Evolutionary conservation across 2,329 filamentous ascomycete genomes (phyloP), one percentile per base, ranked within the genome.

Genomic region (Lecanosticta acicola): DNA sequence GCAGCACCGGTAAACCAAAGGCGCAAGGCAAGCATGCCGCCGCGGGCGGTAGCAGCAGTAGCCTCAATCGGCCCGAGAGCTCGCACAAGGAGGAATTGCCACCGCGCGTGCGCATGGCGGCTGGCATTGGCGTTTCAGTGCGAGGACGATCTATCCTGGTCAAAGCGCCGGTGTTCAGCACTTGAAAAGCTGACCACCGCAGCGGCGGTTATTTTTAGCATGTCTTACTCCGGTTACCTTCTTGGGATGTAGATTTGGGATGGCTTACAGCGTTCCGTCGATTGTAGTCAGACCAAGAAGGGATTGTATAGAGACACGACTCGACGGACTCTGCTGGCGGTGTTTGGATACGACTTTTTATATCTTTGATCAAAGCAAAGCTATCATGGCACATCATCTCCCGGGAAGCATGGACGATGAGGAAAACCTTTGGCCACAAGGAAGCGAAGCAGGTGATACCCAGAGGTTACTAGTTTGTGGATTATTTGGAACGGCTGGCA

Each of bases 141-240:
- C 66, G 72, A 38, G 70, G 71, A n/a, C 69, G 71, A 52, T 68
- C 65, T 34, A 68, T 75, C 26, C 56, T 76, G 54, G 68, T 71
- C 43, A 75, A 75, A 58, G 72, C 73, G 43, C 71, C 72, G 3
- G 70, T 74, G 10, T 74, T 62, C 47, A 59, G 56, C 50, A 60
- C 59, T 37, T 61, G 46, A 52, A 19, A 19, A 10, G 19, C 14
- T 19, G 5, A 11, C 7, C 24, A n/a, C 33, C 11, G 33, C 33
- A 35, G 16, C 33, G 5, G 5, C 11, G 24, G 24, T 7, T 29
- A 29, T 29, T 7, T 29, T 29, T 29, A 29, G 24, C 24, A 7
- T 11, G 24, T 29, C 11, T 11, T 29, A 29, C 24, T 29, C 11
- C 11, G 11, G 5, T 29, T 29, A 11, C 24, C 24, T 29, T 29